These are phyloP conservation scores for Apiospora kogelbergensis DNA, from an alignment of 2,329 filamentous ascomycete genomes.

Conservation along the genomic window DNA sequence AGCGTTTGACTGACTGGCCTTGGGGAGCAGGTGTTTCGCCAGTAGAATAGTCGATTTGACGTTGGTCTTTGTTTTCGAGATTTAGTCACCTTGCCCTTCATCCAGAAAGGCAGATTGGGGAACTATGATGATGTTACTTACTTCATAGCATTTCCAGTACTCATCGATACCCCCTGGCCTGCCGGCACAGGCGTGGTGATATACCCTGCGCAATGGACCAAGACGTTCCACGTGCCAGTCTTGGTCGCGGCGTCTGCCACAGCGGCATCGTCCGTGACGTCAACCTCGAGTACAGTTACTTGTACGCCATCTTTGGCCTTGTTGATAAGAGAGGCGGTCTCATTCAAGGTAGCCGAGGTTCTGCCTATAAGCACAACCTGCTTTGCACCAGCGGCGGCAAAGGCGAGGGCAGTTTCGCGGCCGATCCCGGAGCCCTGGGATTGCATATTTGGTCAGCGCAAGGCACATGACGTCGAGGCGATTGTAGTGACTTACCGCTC, in stretches of 20 bases:
- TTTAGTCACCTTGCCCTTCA: too few relatives aligned
- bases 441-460: not conserved
- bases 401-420: conserved; percentile 13
- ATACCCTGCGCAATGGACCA: not conserved
- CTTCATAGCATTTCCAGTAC: conserved; percentile 27
- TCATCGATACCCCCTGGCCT: conserved; percentile 14
- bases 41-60: conserved; percentile 16
- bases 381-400: conserved; percentile 16
- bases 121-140: not conserved
- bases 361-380: conserved; percentile 16
- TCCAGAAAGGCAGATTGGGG: too few relatives aligned
- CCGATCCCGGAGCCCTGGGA: conserved; percentile 17
- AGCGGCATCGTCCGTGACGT: not conserved
- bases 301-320: not conserved
- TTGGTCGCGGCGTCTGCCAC: too few relatives aligned
- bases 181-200: not conserved
- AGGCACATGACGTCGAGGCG: not conserved
- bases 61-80: conserved; percentile 14
- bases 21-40: conserved; percentile 14
- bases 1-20: conserved; percentile 11
- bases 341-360: not conserved
- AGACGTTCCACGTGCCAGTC: not conserved
- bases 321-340: conserved; percentile 6
- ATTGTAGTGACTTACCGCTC: not conserved
- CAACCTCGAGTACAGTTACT: not conserved